These are phyloP conservation scores for Orbilia quercus DNA, from an alignment of 2,329 filamentous ascomycete species.

Conservation along the genomic window DNA sequence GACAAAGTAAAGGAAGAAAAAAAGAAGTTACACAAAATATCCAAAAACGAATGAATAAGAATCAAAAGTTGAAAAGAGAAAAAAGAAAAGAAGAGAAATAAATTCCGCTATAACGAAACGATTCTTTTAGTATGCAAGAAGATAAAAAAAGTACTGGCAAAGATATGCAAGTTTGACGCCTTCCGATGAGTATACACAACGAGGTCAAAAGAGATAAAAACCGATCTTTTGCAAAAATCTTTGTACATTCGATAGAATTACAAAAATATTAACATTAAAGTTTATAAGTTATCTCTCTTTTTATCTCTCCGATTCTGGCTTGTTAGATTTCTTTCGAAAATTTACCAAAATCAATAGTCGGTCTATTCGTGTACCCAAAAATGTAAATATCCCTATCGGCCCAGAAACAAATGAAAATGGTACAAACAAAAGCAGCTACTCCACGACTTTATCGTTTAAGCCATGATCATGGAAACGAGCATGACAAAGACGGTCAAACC, in stretches of 20 bases:
- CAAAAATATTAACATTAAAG: too few relatives aligned
- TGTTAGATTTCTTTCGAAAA: not conserved
- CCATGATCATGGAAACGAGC: constrained; percentile 69
- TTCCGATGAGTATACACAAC: constrained; percentile 41
- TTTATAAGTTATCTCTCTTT: not conserved
- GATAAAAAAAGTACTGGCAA: constrained; percentile 4
- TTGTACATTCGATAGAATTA: constrained; percentile 18
- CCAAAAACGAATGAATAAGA: constrained; percentile 20
- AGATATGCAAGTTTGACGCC: constrained; percentile 33
- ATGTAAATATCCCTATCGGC: constrained; percentile 6
- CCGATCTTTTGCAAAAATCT: not conserved
- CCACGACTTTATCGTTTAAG: constrained; percentile 63
- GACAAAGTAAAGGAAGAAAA: constrained; percentile 11
- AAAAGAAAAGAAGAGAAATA: constrained; percentile 12
- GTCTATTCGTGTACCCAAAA: constrained; percentile 25
- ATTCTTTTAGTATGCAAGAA: constrained; percentile 40
- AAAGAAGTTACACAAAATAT: constrained; percentile 14
- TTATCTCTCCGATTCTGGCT: constrained; percentile 2
- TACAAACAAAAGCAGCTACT: constrained; percentile 11
- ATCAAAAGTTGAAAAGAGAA: constrained; percentile 14
- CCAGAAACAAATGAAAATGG: constrained; percentile 24
- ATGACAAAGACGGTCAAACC: constrained; percentile 66
- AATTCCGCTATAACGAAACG: constrained; percentile 40
- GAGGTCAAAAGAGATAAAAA: constrained; percentile 7
- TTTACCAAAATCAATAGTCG: not conserved